Evolutionary conservation across 176 grass and related monocot species (phyloP).

Genomic region (Dactylis glomerata): DNA sequence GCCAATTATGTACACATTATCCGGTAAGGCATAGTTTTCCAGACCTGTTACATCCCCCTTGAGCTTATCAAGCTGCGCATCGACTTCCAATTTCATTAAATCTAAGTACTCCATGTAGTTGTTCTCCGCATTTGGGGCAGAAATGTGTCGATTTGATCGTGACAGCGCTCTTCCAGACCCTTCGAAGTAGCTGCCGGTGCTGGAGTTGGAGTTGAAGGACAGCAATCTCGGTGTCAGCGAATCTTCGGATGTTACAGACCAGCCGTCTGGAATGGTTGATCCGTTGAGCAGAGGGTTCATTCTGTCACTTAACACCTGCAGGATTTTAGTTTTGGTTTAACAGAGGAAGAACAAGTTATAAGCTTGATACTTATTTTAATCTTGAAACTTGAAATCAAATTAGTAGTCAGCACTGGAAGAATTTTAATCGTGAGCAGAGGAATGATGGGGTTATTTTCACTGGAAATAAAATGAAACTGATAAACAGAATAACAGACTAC

Average conservation of each 20-base stretch:
- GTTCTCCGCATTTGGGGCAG: background rate
- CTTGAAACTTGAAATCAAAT: background rate
- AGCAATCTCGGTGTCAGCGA: conserved; percentile 38
- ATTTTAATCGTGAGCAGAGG: background rate
- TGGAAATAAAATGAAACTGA: background rate
- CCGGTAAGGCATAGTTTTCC: conserved; percentile 34
- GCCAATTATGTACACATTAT: background rate
- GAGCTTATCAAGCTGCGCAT: conserved; percentile 58
- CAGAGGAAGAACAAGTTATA: background rate
- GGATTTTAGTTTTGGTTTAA: background rate
- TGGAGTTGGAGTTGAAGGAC: conserved; percentile 39
- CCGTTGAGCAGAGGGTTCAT: conserved; percentile 9
- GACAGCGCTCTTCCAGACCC: conserved; percentile 20
- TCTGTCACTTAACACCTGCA: conserved; percentile 38
- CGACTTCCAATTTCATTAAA: conserved; percentile 45
- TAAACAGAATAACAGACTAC: conserved; percentile 8
- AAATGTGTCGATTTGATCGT: conserved; percentile 1
- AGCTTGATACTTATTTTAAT: background rate
- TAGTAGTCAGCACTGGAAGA: background rate
- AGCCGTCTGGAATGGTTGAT: conserved; percentile 8
- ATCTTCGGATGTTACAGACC: conserved; percentile 44
- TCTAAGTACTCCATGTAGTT: conserved; percentile 36
- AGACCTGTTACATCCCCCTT: conserved; percentile 56
- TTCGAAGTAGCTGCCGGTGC: conserved; percentile 25
- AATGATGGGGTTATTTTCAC: background rate